Base-by-base conservation (phyloP, 1,284 basidiomycete genomes). In the Abortiporus biennis region DNA sequence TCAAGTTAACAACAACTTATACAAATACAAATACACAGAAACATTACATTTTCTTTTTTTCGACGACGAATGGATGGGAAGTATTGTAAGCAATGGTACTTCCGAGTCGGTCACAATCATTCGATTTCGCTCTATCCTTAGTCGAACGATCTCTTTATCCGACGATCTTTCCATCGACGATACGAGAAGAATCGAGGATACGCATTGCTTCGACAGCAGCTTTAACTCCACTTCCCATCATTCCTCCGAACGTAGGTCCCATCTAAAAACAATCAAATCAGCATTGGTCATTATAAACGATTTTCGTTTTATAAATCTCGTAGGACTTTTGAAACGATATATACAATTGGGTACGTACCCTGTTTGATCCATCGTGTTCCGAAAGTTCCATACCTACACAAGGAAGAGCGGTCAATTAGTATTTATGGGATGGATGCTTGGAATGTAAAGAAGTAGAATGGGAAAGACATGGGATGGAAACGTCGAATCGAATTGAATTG, bases 241-340 rank as follows among this genome's bases (percentile, higher is more conserved):
- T 90, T 1, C 81, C 86, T 23, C 85, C 85, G 53, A 89, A 89
- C 6, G 85, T 87, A 6, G 85, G 84, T 1, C 85, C 84, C 84
- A 59, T 61, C 42, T 43, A 30, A 32, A 41, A 15, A 29, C 15
- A 24, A 13, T 5, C 8, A 38, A 19, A 17, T 36, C 9, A 13
- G 19, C 17, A 6, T 8, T 13, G 23, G 31, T 19, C 11, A 17
- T n/a, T 19, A 29, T 21, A 11, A 11, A 16, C 37, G 16, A 30
- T 6, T 21, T 29, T 23, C 8, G 13, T 34, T 16, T 12, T 6
- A 17, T 15, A 27, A 85, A 87, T 8, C 27, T 29, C 27, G 27
- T 29, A n/a, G 27, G n/a, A n/a, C n/a, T n/a, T n/a, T 29, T 29
- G 9, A 29, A 29, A 29, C 27, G 8, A n/a, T 9, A 29, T n/a